A percentile compares a stretch with the other conserved stretches of the same genome.
Evolutionary conservation across 495 filamentous ascomycete genomes (phyloP).

Genomic region (Annulohypoxylon maeteangense): DNA sequence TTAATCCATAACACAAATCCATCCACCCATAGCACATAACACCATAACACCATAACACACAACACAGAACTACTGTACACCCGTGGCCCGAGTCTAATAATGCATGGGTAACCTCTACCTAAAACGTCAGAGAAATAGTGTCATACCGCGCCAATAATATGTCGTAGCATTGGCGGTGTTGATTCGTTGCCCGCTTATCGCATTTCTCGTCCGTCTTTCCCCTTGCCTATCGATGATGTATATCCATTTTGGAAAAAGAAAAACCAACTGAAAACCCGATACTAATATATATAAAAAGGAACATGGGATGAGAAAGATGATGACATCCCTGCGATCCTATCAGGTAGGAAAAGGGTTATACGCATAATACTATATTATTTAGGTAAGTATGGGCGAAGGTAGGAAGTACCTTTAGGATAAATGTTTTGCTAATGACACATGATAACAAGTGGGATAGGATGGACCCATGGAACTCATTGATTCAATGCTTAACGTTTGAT

Average conservation of each 20-base stretch:
- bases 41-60: background rate
- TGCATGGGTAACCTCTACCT: conserved; percentile 41
- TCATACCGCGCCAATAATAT: conserved; percentile 40
- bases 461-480: background rate
- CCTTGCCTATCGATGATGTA: conserved; percentile 32
- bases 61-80: conserved; percentile 12
- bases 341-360: background rate
- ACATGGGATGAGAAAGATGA: background rate
- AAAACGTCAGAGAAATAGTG: conserved; percentile 46
- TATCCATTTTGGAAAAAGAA: conserved; percentile 5
- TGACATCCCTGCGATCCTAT: conserved; percentile 12
- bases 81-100: conserved; percentile 40
- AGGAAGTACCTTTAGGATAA: conserved; percentile 6
- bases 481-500: background rate
- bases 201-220: conserved; percentile 13
- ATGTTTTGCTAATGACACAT: background rate
- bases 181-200: conserved; percentile 29
- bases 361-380: too few species aligned
- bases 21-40: background rate
- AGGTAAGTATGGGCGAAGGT: background rate
- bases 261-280: background rate
- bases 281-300: conserved; percentile 9
- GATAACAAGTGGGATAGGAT: conserved; percentile 6
- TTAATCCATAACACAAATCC: background rate
- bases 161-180: conserved; percentile 36